Evolutionary conservation across 352 stramenopile species (phyloP).

Genomic region (Globisporangium abappressorium): DNA sequence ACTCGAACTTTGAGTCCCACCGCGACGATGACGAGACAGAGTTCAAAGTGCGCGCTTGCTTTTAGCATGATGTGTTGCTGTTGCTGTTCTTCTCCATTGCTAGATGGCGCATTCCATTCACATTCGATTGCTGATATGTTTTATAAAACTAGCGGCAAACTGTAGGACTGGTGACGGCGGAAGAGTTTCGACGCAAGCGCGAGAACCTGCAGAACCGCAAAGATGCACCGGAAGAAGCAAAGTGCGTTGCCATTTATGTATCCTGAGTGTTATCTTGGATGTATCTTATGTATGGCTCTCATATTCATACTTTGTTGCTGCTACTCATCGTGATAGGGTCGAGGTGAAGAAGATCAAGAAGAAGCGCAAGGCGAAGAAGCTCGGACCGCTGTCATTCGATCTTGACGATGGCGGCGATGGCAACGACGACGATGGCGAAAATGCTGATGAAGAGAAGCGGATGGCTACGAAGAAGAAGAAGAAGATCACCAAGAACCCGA

Average conservation of each 20-base stretch:
- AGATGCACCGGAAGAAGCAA: constrained; percentile 26
- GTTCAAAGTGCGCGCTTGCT: constrained; percentile 64
- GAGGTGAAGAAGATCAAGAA: constrained; percentile 64
- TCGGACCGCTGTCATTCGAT: constrained; percentile 76
- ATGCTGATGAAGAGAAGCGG: constrained; percentile 9
- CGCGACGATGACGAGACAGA: constrained; percentile 79
- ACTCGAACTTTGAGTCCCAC: constrained; percentile 90
- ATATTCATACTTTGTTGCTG: not conserved
- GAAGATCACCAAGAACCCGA: constrained; percentile 91
- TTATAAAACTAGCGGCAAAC: constrained; percentile 59
- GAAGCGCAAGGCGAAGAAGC: constrained; percentile 79
- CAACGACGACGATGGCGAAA: constrained; percentile 19
- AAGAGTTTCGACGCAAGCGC: constrained; percentile 91
- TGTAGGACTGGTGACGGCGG: constrained; percentile 92
- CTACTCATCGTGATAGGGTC: constrained; percentile 15
- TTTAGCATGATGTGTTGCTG: not conserved
- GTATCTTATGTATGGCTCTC: not conserved
- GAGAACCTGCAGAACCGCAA: constrained; percentile 65
- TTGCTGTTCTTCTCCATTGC: not conserved
- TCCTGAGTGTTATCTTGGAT: not conserved
- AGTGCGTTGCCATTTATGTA: constrained; percentile 18
- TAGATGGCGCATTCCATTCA: not conserved
- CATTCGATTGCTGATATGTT: not conserved
- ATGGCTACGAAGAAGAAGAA: constrained; percentile 16
- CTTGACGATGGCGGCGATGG: constrained; percentile 70